phyloP scores from a whole-genome alignment of 78 protist species.

The Dictyostelium capitatum region DNA sequence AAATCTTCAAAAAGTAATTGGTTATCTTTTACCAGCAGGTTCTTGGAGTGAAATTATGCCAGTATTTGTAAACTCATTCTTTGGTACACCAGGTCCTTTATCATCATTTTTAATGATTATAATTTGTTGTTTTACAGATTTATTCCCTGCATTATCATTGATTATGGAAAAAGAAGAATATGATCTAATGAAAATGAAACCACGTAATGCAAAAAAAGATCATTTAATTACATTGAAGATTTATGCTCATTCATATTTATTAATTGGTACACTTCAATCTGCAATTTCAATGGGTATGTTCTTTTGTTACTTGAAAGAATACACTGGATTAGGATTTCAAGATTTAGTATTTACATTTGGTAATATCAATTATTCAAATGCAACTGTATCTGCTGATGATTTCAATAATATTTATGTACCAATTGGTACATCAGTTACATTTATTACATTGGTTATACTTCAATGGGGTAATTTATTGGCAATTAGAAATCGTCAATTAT shows the following conservation, averaged over 20 bases:
- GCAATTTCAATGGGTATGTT: slow-evolving; percentile 36
- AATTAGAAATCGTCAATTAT: not conserved
- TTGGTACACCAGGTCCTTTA: slow-evolving; percentile 93
- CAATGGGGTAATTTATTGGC: slow-evolving; percentile 50
- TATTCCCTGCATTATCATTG: slow-evolving; percentile 89
- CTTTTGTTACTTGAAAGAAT: slow-evolving; percentile 42
- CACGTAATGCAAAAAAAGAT: slow-evolving; percentile 41
- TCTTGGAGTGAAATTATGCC: slow-evolving; percentile 94
- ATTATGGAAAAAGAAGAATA: slow-evolving; percentile 42
- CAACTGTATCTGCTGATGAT: slow-evolving; percentile 18
- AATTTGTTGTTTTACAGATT: slow-evolving; percentile 93
- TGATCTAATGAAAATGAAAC: slow-evolving; percentile 37
- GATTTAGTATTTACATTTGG: slow-evolving; percentile 51
- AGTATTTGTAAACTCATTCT: slow-evolving; percentile 84
- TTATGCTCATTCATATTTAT: slow-evolving; percentile 44
- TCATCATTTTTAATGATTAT: slow-evolving; percentile 85
- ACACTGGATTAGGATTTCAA: slow-evolving; percentile 43
- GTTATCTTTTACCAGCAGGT: slow-evolving; percentile 76
- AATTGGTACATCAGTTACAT: slow-evolving; percentile 13
- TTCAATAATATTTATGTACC: slow-evolving; percentile 9
- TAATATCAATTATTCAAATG: not conserved
- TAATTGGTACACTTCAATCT: slow-evolving; percentile 54
- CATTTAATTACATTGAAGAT: slow-evolving; percentile 17
- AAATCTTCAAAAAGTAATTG: slow-evolving; percentile 47
- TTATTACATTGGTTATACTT: slow-evolving; percentile 29